Base-by-base conservation (phyloP, 345 rosid genomes). In the Gynandropsis gynandra region DNA sequence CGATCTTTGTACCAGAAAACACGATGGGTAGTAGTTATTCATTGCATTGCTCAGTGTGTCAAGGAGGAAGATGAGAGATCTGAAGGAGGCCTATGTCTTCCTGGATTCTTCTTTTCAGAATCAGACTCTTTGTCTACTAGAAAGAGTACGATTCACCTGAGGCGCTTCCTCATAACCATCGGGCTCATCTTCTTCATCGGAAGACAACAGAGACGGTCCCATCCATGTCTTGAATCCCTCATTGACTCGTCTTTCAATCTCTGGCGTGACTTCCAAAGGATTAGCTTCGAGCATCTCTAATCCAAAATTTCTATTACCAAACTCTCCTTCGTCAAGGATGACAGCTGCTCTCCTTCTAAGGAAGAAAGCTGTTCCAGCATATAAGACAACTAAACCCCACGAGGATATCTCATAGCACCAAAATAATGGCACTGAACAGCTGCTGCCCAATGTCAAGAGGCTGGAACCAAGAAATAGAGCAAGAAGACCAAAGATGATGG, bases 401-500 rank as follows among this genome's bases (percentile, higher is more conserved):
- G 81, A 72, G 19, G 86, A 73, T 44, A 87, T 72, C 77, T 90
- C 96, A 35, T 90, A 84, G 80, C 95, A 90, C 96, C 98, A 90
- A 72, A 87, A 90, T 67, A 90, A 66, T 44, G 96, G 87, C 56
- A 74, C 43, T 3, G 95, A 84, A 55, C 96, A 90, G 69, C 83
- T 84, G 68, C 95, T 90, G 46, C 96, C 96, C 37, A 84, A 52
- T n/a, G 92, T 79, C 42, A 90, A 74, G 65, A 90, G 93, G 76
- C 87, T 90, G 54, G 96, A 80, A 52, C 98, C 96, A 36, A 87
- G 88, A 59, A 87, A 77, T 38, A 87, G 50, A 2, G 96, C 98
- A 10, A 90, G 87, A 52, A 90, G 81, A 43, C 93, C 77, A 29
- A 79, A 90, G 65, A 80, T 68, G 56, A 79, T 24, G 4, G 96